These are phyloP conservation scores for Torulaspora pretoriensis DNA, from an alignment of 1,139 yeast species.

Conservation along the genomic window DNA sequence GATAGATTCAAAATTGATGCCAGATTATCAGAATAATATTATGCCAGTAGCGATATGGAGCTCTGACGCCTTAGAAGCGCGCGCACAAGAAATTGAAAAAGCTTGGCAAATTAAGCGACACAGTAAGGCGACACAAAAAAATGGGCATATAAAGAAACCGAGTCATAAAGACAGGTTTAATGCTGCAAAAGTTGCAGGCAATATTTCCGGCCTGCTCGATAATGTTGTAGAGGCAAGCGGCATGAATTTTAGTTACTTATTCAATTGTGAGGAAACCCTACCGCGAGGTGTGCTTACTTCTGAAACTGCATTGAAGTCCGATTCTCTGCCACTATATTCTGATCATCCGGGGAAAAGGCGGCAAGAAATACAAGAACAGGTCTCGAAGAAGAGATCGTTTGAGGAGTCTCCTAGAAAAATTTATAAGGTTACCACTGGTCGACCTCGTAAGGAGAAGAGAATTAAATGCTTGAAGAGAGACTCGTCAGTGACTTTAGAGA, in stretches of 20 bases:
- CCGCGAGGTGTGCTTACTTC: not conserved
- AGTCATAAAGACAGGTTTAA: constrained; percentile 5
- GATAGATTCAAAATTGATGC: constrained; percentile 1
- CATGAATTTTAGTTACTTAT: constrained; percentile 13
- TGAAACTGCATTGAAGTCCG: not conserved
- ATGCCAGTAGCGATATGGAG: constrained; percentile 2
- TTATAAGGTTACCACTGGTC: constrained; percentile 4
- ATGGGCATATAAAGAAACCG: constrained; percentile 3
- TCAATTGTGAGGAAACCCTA: constrained; percentile 1
- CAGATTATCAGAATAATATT: not conserved
- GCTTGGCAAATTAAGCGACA: not conserved
- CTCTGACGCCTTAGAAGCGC: constrained; percentile 11
- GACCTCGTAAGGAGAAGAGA: constrained; percentile 14
- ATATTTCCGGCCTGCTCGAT: constrained; percentile 2
- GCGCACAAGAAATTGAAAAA: constrained; percentile 3
- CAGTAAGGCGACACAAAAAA: constrained; percentile 12
- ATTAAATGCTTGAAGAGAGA: constrained; percentile 15
- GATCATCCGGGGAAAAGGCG: not conserved
- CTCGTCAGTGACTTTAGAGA: constrained; percentile 11
- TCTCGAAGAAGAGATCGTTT: not conserved
- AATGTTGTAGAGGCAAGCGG: constrained; percentile 7
- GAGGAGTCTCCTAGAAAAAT: not conserved
- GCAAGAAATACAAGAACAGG: not conserved
- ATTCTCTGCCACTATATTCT: not conserved
- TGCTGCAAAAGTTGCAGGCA: constrained; percentile 8